Evolutionary conservation across 2,329 filamentous ascomycete species (phyloP).

Genomic region (Aspergillus neoniger): DNA sequence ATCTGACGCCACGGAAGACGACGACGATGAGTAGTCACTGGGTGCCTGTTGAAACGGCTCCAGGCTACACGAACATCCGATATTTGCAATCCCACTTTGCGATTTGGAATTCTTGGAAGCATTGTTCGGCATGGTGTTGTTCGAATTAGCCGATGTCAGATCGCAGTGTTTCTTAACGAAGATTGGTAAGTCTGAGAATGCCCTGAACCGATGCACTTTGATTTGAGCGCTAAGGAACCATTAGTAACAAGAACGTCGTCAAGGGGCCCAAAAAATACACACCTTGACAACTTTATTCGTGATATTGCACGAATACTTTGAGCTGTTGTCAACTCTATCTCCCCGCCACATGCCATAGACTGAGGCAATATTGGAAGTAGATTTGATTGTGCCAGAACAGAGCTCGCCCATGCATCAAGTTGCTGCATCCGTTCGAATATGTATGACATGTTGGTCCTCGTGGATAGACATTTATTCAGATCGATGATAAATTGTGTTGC

Average conservation of each 20-base stretch:
- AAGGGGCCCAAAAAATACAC: neutral
- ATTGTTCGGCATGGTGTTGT: constrained; percentile 10
- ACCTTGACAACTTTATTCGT: constrained; percentile 49
- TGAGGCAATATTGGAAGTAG: constrained; percentile 28
- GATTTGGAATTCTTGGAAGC: constrained; percentile 13
- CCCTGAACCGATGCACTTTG: constrained; percentile 49
- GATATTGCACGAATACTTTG: constrained; percentile 45
- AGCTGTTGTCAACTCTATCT: constrained; percentile 40
- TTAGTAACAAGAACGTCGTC: constrained; percentile 10
- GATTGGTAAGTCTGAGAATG: constrained; percentile 49
- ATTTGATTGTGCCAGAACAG: constrained; percentile 38
- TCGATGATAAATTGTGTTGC: constrained; percentile 46
- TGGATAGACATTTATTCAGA: constrained; percentile 41
- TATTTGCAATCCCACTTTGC: constrained; percentile 27
- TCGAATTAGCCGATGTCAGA: constrained; percentile 36
- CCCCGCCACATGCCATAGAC: constrained; percentile 28
- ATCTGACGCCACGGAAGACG: constrained; percentile 36
- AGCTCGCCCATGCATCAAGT: constrained; percentile 43
- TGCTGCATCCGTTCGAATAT: constrained; percentile 47
- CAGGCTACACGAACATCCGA: constrained; percentile 38
- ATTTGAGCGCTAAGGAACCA: constrained; percentile 43
- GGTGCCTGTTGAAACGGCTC: constrained; percentile 32
- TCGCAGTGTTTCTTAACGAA: constrained; percentile 51
- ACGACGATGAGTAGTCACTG: constrained; percentile 36
- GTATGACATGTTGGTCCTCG: constrained; percentile 38